These are phyloP conservation scores for Colletotrichum acutatum DNA, from an alignment of 2,329 filamentous ascomycete species.

Conservation along the genomic window DNA sequence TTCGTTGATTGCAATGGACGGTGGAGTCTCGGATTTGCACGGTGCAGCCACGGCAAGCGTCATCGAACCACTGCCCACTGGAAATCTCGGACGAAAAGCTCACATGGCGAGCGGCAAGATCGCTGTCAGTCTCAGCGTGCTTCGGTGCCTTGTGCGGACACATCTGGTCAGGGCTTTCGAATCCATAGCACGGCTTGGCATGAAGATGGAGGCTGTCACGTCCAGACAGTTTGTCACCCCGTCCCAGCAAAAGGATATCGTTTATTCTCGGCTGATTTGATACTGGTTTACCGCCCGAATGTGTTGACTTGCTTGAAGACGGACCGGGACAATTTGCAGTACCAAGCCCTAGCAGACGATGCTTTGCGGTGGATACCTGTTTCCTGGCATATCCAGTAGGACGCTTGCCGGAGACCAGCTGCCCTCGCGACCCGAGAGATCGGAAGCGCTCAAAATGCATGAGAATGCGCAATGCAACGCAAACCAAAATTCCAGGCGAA, in stretches of 20 bases:
- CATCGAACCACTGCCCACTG: conserved; percentile 34
- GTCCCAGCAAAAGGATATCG: neutral
- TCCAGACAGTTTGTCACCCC: neutral
- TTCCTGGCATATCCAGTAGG: conserved; percentile 3
- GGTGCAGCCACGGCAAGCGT: conserved; percentile 29
- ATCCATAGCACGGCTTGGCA: conserved; percentile 9
- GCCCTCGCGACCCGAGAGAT: conserved; percentile 39
- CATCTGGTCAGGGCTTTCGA: neutral
- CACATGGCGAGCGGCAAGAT: conserved; percentile 13
- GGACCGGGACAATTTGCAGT: neutral
- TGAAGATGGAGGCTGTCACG: neutral
- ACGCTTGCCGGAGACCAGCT: neutral
- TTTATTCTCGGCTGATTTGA: conserved; percentile 5
- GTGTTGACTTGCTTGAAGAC: neutral
- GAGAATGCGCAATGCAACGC: conserved; percentile 31
- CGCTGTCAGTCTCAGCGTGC: conserved; percentile 17
- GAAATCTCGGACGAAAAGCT: conserved; percentile 24
- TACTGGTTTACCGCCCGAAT: conserved; percentile 11
- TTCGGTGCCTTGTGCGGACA: neutral
- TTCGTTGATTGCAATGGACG: conserved; percentile 25
- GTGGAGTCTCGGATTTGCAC: conserved; percentile 32
- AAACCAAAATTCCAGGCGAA: neutral
- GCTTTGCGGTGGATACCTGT: conserved; percentile 9
- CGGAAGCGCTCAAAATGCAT: conserved; percentile 46
- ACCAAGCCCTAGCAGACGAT: neutral